phyloP scores from a whole-genome alignment of 768 basidiomycete species.

The Exsudoporus frostii region DNA sequence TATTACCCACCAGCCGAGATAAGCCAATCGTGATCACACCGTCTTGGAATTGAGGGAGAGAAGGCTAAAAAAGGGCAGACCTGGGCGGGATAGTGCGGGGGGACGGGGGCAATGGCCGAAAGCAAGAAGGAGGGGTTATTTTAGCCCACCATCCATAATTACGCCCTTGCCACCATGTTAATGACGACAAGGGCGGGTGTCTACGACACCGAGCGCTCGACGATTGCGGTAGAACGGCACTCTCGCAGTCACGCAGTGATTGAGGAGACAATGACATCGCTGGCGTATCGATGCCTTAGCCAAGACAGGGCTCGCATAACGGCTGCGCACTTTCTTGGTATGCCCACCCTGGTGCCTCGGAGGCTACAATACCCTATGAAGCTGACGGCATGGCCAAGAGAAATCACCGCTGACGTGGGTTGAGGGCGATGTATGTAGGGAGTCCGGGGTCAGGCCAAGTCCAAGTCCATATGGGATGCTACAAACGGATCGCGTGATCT shows the following conservation, averaged over 20 bases:
- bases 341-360: slow-evolving; percentile 7
- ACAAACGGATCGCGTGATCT: neutral
- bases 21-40: neutral
- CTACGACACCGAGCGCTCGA: neutral
- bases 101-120: neutral
- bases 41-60: slow-evolving; percentile 1
- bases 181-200: neutral
- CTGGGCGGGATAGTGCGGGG: neutral
- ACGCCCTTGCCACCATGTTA: neutral
- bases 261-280: neutral
- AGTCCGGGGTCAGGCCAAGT: slow-evolving; percentile 15
- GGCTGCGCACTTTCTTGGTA: neutral
- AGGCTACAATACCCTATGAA: slow-evolving; percentile 17
- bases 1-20: neutral
- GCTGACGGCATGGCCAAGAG: slow-evolving; percentile 10
- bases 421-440: neutral
- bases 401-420: neutral
- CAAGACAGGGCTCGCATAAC: neutral
- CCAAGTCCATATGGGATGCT: neutral
- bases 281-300: neutral
- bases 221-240: neutral
- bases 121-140: neutral
- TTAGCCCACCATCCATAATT: neutral
- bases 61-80: neutral
- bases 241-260: neutral